A percentile compares a stretch with the other conserved stretches of the same genome.
These are phyloP conservation scores for Juncus inflexus DNA, from an alignment of 176 grass and related monocot species.

Conservation along the genomic window DNA sequence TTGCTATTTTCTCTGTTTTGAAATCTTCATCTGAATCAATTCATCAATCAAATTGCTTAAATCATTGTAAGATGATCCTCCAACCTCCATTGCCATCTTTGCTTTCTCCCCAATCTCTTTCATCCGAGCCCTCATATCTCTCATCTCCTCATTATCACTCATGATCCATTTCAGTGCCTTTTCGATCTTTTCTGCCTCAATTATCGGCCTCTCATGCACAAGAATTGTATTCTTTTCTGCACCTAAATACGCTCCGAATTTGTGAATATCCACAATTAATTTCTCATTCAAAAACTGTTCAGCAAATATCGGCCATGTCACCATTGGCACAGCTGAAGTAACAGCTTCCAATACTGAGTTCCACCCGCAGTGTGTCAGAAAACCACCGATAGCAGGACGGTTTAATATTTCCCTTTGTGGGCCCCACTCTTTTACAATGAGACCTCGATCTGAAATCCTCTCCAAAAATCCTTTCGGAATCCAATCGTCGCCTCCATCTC, in stretches of 20 bases:
- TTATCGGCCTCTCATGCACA: constrained; percentile 19
- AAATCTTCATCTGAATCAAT: no score
- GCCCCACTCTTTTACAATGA: constrained; percentile 50
- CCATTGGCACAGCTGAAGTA: constrained; percentile 53
- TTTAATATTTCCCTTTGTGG: constrained; percentile 52
- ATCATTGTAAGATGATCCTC: constrained; percentile 32
- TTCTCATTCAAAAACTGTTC: constrained; percentile 84
- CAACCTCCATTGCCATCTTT: constrained; percentile 31
- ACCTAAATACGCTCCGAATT: constrained; percentile 33
- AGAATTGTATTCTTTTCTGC: background rate
- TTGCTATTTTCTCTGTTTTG: no score
- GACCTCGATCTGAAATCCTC: background rate
- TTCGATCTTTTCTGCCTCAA: constrained; percentile 3
- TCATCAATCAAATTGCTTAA: no score
- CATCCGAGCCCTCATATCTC: constrained; percentile 12
- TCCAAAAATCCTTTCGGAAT: constrained; percentile 9
- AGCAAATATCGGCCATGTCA: constrained; percentile 58
- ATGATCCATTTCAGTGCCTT: background rate
- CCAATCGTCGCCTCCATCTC: background rate
- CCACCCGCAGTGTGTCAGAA: constrained; percentile 57
- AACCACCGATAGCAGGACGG: background rate
- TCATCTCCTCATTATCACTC: constrained; percentile 24
- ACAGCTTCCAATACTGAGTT: constrained; percentile 53
- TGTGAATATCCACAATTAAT: constrained; percentile 48
- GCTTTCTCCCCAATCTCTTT: constrained; percentile 25